Conservation (phyloP, 1,139 yeast genomes). For the Pichia sp. region DNA sequence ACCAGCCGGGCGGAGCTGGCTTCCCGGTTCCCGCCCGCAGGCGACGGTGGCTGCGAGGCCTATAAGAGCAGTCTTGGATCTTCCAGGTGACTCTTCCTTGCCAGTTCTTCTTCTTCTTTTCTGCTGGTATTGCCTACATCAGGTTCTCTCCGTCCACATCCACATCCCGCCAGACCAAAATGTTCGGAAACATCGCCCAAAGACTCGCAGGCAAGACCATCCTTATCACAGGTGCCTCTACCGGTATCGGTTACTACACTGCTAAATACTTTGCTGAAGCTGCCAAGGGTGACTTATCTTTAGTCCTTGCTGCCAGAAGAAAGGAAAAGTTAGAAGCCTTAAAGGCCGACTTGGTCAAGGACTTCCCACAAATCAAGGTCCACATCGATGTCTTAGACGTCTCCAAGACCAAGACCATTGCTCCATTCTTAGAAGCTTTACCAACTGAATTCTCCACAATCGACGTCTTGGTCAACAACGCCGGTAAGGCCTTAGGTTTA, state of each 20-base stretch:
- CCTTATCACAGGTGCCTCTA: constrained; percentile 37
- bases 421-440: constrained; percentile 39
- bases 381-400: constrained; percentile 43
- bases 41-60: neutral
- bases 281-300: constrained; percentile 44
- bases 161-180: constrained; percentile 15
- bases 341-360: constrained; percentile 34
- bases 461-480: constrained; percentile 50
- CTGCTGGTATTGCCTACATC: no score
- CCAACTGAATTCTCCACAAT: constrained; percentile 45
- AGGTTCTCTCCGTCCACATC: neutral
- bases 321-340: constrained; percentile 40
- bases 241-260: constrained; percentile 40
- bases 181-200: constrained; percentile 56
- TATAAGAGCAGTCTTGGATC: no score
- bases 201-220: constrained; percentile 49
- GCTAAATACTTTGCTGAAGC: constrained; percentile 39
- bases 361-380: constrained; percentile 40
- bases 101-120: no score
- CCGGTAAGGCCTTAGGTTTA: constrained; percentile 51
- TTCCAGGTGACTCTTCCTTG: no score
- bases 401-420: constrained; percentile 40
- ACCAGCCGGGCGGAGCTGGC: constrained; percentile 1
- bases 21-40: constrained; percentile 4
- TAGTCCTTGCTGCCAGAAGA: constrained; percentile 51